Evolutionary conservation across 2,329 filamentous ascomycete genomes (phyloP).

Genomic region (Trematosphaeria pertusa): DNA sequence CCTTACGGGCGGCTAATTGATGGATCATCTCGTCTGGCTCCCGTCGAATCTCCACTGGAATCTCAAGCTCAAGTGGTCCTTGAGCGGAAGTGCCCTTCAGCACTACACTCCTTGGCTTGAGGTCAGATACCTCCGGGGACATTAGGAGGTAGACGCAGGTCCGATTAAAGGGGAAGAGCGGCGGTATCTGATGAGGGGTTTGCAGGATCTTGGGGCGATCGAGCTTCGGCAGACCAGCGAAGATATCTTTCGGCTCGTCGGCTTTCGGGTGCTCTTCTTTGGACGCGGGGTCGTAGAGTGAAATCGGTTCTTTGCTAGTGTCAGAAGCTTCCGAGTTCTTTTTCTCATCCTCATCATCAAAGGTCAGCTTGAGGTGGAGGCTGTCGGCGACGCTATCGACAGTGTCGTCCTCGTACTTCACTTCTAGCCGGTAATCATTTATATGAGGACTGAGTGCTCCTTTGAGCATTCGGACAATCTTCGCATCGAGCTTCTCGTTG

Average conservation of each 20-base stretch:
- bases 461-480: slow-evolving; percentile 75
- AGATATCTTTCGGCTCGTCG: slow-evolving; percentile 42
- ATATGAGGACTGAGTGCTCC: slow-evolving; percentile 70
- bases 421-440: slow-evolving; percentile 65
- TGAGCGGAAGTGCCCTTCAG: slow-evolving; percentile 62
- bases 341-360: slow-evolving; percentile 13
- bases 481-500: slow-evolving; percentile 69
- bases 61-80: slow-evolving; percentile 66
- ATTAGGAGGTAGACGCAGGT: slow-evolving; percentile 70
- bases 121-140: slow-evolving; percentile 55
- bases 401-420: slow-evolving; percentile 65
- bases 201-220: slow-evolving; percentile 65
- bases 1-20: slow-evolving; percentile 71
- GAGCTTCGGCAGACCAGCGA: slow-evolving; percentile 60
- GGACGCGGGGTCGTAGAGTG: slow-evolving; percentile 62
- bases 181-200: slow-evolving; percentile 65
- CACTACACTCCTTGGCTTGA: slow-evolving; percentile 60
- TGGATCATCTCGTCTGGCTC: slow-evolving; percentile 64
- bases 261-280: slow-evolving; percentile 46
- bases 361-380: slow-evolving; percentile 45
- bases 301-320: slow-evolving; percentile 54
- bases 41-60: slow-evolving; percentile 62
- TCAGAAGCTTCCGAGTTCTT: neutral
- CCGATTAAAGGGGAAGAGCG: slow-evolving; percentile 69
- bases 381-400: slow-evolving; percentile 61